Base-by-base conservation (phyloP, 495 filamentous ascomycete genomes). In the Aspergillus leporis region DNA sequence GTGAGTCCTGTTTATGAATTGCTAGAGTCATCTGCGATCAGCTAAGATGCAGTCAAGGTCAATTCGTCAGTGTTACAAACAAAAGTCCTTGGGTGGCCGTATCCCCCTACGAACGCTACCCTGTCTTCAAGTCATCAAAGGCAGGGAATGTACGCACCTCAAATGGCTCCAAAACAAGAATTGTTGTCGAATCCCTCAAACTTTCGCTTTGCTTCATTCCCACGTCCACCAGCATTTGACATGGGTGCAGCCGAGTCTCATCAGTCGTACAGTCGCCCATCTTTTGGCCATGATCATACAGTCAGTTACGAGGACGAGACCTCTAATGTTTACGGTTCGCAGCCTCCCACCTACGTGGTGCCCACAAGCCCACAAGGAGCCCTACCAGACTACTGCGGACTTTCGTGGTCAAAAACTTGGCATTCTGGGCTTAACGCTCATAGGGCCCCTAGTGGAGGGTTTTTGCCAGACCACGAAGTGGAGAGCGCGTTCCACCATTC, bases 1-100 rank as follows among this genome's bases (percentile, higher is more conserved):
- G 92, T 95, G 84, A 76, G 77, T 49, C 32, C 6, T 40, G 13
- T 40, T n/a, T 23, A 13, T 53, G 1, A 36, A 2, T 18, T 41
- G 16, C 38, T 41, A 41, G 6, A 38, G 1, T n/a, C 38, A 3
- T n/a, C 6, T n/a, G 38, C 38, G 38, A n/a, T 18, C 12, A n/a
- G 45, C 21, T 14, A 49, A 50, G 23, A 43, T n/a, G 18, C 18
- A 32, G 48, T 23, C 59, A 54, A 69, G 58, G 61, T 70, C 49
- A 70, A 68, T 56, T 70, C 65, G 5, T 61, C 67, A 10, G 58
- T 66, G 47, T 7, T 70, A 50, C 61, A 64, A 51, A 58, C 65
- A 28, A 67, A 67, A 50, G 55, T 48, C 46, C 41, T 56, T 53
- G 60, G 47, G 47, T 77, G 72, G 70, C 70, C 70, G 1, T 77